phyloP scores from a whole-genome alignment of 192 early-diverging fungal species.

The Entophlyctis luteolus region DNA sequence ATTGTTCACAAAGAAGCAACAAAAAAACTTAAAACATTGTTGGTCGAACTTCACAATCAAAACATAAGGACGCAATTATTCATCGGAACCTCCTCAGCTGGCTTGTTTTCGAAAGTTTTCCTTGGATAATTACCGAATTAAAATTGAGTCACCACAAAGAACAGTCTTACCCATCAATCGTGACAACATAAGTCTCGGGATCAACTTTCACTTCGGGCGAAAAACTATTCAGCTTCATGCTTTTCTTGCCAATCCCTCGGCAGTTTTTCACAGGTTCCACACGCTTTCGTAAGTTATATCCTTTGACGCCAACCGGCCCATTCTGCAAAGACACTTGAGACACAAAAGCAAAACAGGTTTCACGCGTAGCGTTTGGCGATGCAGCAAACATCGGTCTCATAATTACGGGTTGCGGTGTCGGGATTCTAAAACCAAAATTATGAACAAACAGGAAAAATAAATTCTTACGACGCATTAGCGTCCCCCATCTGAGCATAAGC shows the following conservation, averaged over 20 bases:
- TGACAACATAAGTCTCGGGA: constrained; percentile 88
- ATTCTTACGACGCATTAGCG: constrained; percentile 75
- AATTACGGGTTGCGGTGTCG: constrained; percentile 86
- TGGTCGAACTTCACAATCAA: not conserved
- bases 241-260: constrained; percentile 71
- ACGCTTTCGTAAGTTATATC: constrained; percentile 66
- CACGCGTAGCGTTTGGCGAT: constrained; percentile 52
- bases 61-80: not conserved
- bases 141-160: too few species aligned
- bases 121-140: too few species aligned
- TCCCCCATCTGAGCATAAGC: constrained; percentile 86
- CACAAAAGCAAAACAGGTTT: constrained; percentile 76
- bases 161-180: constrained; percentile 59
- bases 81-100: constrained; percentile 1
- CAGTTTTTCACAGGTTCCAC: constrained; percentile 71
- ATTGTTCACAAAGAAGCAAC: not conserved
- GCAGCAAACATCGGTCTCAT: constrained; percentile 83
- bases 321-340: constrained; percentile 65
- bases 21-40: not conserved
- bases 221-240: constrained; percentile 81
- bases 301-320: constrained; percentile 38
- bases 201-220: constrained; percentile 79
- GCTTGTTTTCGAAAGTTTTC: not conserved
- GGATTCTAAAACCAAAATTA: constrained; percentile 55
- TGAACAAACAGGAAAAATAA: not conserved